Conservation (phyloP, 805 yeast genomes). For the Ogataea populi-albae region DNA sequence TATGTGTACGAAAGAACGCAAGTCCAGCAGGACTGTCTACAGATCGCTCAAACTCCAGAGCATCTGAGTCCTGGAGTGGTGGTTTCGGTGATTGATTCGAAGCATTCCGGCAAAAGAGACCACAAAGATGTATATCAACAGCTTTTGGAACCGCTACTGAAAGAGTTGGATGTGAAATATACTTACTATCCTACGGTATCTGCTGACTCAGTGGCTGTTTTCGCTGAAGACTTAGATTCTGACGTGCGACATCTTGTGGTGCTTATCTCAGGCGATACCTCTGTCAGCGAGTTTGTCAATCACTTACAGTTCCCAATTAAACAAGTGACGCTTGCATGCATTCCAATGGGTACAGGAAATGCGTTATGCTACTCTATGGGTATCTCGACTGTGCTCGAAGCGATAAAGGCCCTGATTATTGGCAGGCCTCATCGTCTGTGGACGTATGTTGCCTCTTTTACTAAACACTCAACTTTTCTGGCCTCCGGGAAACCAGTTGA, state of each 20-base stretch:
- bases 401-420: conserved; percentile 36
- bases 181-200: conserved; percentile 43
- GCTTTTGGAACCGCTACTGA: conserved; percentile 48
- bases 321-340: conserved; percentile 29
- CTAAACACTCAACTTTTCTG: conserved; percentile 26
- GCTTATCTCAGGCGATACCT: conserved; percentile 83
- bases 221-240: conserved; percentile 34
- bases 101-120: conserved; percentile 47
- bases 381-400: conserved; percentile 31
- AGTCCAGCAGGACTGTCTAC: too few species aligned
- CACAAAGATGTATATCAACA: conserved; percentile 37
- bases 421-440: conserved; percentile 33
- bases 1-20: too few species aligned
- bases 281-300: conserved; percentile 74
- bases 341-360: conserved; percentile 89
- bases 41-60: too few species aligned
- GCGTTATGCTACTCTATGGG: conserved; percentile 68
- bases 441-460: conserved; percentile 43
- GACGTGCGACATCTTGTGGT: conserved; percentile 41
- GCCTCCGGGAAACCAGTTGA: conserved; percentile 7
- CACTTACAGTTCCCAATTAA: conserved; percentile 10
- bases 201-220: conserved; percentile 36
- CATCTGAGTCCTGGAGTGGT: too few species aligned
- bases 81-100: conserved; percentile 43
- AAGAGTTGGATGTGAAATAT: conserved; percentile 32